Evolutionary conservation across 73 alveolate genomes (phyloP).

Genomic region (Effrenium voratum): DNA sequence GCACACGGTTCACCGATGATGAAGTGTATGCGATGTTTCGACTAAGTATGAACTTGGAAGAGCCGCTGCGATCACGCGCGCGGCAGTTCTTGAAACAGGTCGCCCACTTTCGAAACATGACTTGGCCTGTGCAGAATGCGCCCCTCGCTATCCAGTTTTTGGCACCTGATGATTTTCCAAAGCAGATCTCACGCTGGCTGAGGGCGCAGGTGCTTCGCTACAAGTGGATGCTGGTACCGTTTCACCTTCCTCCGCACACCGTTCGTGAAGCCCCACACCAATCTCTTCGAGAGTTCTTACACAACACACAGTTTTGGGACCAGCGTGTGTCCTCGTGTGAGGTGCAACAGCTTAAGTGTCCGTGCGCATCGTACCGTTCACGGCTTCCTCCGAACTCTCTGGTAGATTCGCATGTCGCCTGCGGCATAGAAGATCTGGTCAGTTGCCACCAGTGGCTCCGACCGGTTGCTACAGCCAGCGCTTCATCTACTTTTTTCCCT

Average conservation of each 20-base stretch:
- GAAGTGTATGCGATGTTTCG: neutral
- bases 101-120: neutral
- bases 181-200: neutral
- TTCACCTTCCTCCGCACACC: neutral
- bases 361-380: neutral
- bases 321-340: neutral
- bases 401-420: neutral
- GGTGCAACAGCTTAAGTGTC: neutral
- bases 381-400: neutral
- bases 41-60: neutral
- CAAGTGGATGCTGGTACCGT: neutral
- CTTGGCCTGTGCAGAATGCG: neutral
- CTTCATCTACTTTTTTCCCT: neutral
- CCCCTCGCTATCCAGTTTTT: neutral
- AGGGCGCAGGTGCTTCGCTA: neutral
- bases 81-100: neutral
- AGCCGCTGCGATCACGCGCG: neutral
- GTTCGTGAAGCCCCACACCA: neutral
- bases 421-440: neutral
- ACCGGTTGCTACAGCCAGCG: neutral
- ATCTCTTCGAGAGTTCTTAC: neutral
- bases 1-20: neutral
- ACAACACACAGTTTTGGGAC: neutral
- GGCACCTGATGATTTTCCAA: neutral
- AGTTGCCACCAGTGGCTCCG: neutral